Evolutionary conservation across 805 yeast genomes (phyloP).

Genomic region (Tetrapisispora nanseiensis): DNA sequence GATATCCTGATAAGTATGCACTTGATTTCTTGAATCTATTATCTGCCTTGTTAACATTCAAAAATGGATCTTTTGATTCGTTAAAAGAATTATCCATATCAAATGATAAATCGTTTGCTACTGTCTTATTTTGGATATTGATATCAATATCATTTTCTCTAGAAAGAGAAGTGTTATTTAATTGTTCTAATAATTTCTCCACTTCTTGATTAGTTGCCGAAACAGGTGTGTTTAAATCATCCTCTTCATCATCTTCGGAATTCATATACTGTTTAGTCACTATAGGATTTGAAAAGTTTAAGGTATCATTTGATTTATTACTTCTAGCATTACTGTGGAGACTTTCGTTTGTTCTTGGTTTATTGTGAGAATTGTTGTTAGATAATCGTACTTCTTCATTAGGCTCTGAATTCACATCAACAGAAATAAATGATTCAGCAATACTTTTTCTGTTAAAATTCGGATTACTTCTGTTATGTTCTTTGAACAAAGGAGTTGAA

Average conservation of each 20-base stretch:
- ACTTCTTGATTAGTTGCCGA: constrained; percentile 18
- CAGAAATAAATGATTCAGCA: background rate
- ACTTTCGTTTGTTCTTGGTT: background rate
- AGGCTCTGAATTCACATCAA: background rate
- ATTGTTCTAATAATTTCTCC: constrained; percentile 24
- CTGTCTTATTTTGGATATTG: background rate
- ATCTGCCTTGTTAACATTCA: background rate
- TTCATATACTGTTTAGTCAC: background rate
- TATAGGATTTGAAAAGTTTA: background rate
- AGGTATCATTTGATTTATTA: background rate
- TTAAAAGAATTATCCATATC: background rate
- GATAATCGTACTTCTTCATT: background rate
- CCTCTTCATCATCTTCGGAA: constrained; percentile 1
- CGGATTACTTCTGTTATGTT: background rate
- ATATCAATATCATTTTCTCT: constrained; percentile 9
- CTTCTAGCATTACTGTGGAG: background rate
- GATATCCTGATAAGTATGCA: constrained; percentile 27
- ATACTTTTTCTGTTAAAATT: background rate
- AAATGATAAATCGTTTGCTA: background rate
- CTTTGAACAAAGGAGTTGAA: background rate
- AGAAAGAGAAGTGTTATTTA: constrained; percentile 21
- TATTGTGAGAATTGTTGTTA: background rate
- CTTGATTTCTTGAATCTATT: constrained; percentile 24
- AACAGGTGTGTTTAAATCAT: background rate
- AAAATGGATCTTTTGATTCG: background rate